Evolutionary conservation across 176 grass and related monocot species (phyloP).

Genomic region (Ensete glaucum): DNA sequence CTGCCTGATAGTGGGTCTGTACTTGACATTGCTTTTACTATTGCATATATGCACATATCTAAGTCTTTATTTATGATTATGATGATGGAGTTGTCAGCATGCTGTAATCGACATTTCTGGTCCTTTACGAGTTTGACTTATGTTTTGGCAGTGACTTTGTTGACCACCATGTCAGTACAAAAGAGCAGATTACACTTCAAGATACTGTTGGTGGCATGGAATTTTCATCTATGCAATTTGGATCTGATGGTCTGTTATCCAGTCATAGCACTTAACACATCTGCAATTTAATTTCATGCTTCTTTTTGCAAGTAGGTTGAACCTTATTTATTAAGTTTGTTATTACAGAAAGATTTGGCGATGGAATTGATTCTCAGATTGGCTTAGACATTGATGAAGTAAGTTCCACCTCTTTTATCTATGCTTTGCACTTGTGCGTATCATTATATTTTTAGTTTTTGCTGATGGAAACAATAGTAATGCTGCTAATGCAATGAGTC

Average conservation of each 20-base stretch:
- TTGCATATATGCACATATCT: neutral
- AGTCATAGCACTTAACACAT: conserved; percentile 5
- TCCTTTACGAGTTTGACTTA: conserved; percentile 19
- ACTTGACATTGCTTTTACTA: neutral
- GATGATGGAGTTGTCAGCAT: neutral
- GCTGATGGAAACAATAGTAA: too few species aligned
- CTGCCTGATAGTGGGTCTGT: conserved; percentile 83
- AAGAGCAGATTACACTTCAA: conserved; percentile 99
- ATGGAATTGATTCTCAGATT: conserved; percentile 93
- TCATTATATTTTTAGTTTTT: too few species aligned
- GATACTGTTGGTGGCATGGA: conserved; percentile 74
- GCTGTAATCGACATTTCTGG: neutral
- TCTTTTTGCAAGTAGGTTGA: conserved; percentile 9
- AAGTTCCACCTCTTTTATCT: neutral
- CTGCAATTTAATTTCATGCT: conserved; percentile 6
- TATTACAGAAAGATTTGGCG: conserved; percentile 87
- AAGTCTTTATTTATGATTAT: neutral
- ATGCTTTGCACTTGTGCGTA: neutral
- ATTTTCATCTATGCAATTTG: conserved; percentile 82
- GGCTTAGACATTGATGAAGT: conserved; percentile 97
- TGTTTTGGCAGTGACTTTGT: conserved; percentile 46
- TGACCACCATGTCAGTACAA: conserved; percentile 90
- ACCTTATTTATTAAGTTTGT: conserved; percentile 23
- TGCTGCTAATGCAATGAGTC: too few species aligned
- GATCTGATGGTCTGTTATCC: conserved; percentile 75